These are phyloP conservation scores for Eimeria sp. DNA, from an alignment of 169 alveolate genomes.

Conservation along the genomic window DNA sequence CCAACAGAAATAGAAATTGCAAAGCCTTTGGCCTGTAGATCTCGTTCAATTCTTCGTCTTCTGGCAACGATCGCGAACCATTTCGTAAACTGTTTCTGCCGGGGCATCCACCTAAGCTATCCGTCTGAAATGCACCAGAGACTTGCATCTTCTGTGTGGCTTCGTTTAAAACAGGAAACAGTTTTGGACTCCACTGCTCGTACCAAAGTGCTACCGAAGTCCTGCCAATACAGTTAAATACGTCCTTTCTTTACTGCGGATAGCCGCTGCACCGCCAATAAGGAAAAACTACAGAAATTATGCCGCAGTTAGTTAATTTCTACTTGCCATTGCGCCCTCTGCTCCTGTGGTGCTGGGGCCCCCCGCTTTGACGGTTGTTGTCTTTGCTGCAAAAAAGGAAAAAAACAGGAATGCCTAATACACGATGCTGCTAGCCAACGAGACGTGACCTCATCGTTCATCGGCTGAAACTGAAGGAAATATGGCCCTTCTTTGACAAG, in stretches of 20 bases:
- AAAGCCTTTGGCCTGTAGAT: neutral
- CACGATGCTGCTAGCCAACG: neutral
- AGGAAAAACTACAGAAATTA: neutral
- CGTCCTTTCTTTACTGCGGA: too few species aligned
- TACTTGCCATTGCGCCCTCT: neutral
- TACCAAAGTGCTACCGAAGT: neutral
- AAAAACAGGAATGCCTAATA: neutral
- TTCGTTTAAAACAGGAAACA: neutral
- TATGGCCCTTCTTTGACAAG: neutral
- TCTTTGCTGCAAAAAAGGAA: neutral
- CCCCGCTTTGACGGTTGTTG: neutral
- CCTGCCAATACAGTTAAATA: neutral
- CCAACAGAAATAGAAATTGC: conserved; percentile 15
- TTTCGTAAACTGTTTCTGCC: neutral
- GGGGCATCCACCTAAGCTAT: neutral
- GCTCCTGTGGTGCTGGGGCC: neutral
- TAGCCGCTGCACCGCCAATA: neutral
- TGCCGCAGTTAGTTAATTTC: neutral
- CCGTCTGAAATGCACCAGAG: neutral
- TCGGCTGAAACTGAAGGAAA: neutral
- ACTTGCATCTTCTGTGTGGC: neutral
- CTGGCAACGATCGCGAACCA: neutral
- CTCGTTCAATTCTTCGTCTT: neutral
- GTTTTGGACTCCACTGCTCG: neutral
- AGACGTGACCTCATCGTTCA: neutral